These are phyloP conservation scores for Amborella trichopoda DNA, from an alignment of 164 flowering plant genomes.

Conservation along the genomic window DNA sequence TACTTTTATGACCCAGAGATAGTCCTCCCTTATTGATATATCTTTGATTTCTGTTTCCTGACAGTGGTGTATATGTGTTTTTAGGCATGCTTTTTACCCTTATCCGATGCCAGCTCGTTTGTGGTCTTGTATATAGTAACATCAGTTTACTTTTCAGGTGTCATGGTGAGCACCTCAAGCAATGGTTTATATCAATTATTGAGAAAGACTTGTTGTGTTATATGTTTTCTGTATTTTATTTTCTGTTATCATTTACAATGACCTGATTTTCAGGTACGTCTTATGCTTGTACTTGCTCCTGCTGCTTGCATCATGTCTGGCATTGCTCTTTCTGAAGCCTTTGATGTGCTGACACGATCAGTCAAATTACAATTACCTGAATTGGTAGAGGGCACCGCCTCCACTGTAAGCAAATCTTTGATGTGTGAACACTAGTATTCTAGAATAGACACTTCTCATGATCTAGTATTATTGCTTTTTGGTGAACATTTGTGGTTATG, in stretches of 20 bases:
- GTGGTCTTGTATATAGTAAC: conserved; percentile 82
- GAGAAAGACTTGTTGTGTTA: background rate
- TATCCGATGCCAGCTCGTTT: conserved; percentile 98
- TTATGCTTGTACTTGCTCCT: conserved; percentile 99
- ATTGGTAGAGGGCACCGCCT: conserved; percentile 11
- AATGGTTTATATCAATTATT: too few species aligned
- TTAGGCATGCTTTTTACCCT: conserved; percentile 93
- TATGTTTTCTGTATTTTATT: too few species aligned
- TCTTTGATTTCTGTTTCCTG: too few species aligned
- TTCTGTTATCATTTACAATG: background rate
- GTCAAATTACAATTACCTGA: conserved; percentile 65
- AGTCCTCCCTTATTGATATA: too few species aligned
- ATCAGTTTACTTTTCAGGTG: conserved; percentile 98
- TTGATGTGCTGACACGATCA: conserved; percentile 80
- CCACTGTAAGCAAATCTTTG: conserved; percentile 32
- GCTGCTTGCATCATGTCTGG: conserved; percentile 99
- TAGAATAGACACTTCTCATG: too few species aligned
- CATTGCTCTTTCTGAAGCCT: conserved; percentile 92
- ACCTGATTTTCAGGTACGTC: conserved; percentile 54
- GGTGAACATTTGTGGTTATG: conserved; percentile 10
- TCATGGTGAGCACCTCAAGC: conserved; percentile 64
- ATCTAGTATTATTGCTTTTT: too few species aligned
- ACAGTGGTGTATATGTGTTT: too few species aligned
- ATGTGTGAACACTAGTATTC: conserved; percentile 2
- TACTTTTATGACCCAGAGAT: too few species aligned